A percentile compares a stretch with the other conserved stretches of the same genome.
These are phyloP conservation scores for Saturnispora sekii DNA, from an alignment of 805 yeast genomes.

Conservation along the genomic window DNA sequence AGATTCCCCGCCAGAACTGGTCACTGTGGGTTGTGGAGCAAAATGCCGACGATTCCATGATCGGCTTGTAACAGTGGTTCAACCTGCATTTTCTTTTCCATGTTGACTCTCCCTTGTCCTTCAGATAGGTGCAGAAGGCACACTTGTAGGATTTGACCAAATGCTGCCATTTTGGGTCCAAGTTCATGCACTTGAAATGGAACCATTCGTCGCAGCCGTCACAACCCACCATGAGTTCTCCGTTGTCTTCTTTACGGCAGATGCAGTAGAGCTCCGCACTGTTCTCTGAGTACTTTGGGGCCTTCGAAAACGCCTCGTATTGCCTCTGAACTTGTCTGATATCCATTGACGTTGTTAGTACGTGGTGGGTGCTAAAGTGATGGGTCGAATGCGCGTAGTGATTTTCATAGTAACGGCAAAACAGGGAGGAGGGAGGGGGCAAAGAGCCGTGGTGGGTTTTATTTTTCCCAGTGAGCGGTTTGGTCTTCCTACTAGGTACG, in stretches of 20 bases:
- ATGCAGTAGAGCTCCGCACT: constrained; percentile 58
- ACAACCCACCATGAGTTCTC: constrained; percentile 85
- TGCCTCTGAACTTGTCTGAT: constrained; percentile 19
- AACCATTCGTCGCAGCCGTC: constrained; percentile 96
- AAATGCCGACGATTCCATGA: constrained; percentile 49
- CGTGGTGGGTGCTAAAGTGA: too few relatives aligned
- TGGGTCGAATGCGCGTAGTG: too few relatives aligned
- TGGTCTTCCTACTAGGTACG: too few relatives aligned
- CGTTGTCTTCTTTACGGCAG: constrained; percentile 71
- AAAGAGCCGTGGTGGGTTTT: too few relatives aligned
- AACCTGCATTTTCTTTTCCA: constrained; percentile 77
- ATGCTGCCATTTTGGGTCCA: constrained; percentile 40
- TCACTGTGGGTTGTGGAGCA: constrained; percentile 68
- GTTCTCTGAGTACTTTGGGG: constrained; percentile 34
- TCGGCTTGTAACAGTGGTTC: constrained; percentile 45
- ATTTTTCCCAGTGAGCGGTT: too few relatives aligned
- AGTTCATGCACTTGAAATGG: constrained; percentile 69
- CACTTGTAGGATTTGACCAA: constrained; percentile 63
- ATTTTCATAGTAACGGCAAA: too few relatives aligned
- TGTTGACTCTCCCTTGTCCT: constrained; percentile 39
- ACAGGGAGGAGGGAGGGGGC: too few relatives aligned
- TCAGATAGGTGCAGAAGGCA: constrained; percentile 50
- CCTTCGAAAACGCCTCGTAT: constrained; percentile 22
- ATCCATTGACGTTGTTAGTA: background rate
- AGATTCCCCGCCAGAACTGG: constrained; percentile 29